A percentile compares a stretch with the other conserved stretches of the same genome.
phyloP scores from a whole-genome alignment of 2,329 filamentous ascomycete species.

The Colletotrichum limetticola region DNA sequence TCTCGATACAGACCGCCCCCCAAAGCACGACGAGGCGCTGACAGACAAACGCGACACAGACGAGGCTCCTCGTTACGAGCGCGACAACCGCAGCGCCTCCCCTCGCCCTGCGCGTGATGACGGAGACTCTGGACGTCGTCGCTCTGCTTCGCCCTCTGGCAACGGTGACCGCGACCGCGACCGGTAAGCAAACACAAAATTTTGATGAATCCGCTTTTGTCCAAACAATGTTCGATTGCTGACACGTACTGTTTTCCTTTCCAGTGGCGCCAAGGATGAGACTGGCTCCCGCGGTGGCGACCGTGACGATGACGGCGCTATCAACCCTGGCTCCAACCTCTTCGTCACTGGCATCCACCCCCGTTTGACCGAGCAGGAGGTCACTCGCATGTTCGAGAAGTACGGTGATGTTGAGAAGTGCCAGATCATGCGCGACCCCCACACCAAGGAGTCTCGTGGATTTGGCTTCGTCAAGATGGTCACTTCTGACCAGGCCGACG shows the following conservation, averaged over 20 bases:
- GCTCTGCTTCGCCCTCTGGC: conserved; percentile 70
- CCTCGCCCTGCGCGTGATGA: conserved; percentile 71
- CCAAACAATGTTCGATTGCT: conserved; percentile 8
- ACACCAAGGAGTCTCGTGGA: conserved; percentile 97
- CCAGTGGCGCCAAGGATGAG: conserved; percentile 63
- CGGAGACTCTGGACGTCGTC: conserved; percentile 67
- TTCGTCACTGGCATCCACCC: conserved; percentile 99
- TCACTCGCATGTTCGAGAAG: conserved; percentile 96
- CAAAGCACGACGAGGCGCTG: conserved; percentile 13
- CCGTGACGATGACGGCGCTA: conserved; percentile 75
- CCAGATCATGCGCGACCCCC: conserved; percentile 99
- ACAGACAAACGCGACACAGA: conserved; percentile 52
- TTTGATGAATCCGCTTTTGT: background rate
- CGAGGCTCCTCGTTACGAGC: conserved; percentile 73
- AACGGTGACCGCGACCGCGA: conserved; percentile 64
- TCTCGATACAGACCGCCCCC: conserved; percentile 25
- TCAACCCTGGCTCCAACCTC: conserved; percentile 96
- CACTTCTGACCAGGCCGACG: conserved; percentile 92
- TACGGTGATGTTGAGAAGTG: conserved; percentile 99
- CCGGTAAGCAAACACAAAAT: conserved; percentile 50
- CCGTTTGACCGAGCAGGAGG: conserved; percentile 87
- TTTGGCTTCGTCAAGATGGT: conserved; percentile 99
- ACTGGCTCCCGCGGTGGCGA: conserved; percentile 62
- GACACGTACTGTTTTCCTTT: conserved; percentile 18
- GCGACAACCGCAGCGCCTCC: conserved; percentile 74